Evolutionary conservation across 176 grass and related monocot genomes (phyloP).

Genomic region (Coix lacrymajobi): DNA sequence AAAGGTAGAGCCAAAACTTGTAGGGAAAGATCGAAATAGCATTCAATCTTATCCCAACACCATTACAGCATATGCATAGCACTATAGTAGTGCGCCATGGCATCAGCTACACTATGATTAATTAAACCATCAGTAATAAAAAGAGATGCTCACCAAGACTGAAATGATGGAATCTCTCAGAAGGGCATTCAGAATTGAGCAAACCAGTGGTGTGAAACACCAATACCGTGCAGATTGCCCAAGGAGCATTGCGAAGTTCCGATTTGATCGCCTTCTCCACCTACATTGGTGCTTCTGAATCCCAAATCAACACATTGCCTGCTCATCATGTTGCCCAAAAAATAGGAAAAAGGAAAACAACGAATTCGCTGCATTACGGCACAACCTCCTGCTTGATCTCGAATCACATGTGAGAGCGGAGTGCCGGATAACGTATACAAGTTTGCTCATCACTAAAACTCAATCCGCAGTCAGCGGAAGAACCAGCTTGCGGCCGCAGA

Average conservation of each 20-base stretch:
- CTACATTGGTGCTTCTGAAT: background rate
- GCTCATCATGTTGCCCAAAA: background rate
- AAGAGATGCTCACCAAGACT: background rate
- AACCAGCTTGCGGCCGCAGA: background rate
- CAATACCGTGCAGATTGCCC: background rate
- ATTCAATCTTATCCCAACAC: background rate
- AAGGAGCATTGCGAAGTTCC: background rate
- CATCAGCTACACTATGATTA: constrained; percentile 1
- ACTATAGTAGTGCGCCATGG: background rate
- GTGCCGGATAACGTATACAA: background rate
- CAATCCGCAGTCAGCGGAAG: background rate
- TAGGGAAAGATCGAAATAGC: background rate
- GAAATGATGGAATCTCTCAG: background rate
- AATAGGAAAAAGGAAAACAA: background rate
- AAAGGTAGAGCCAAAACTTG: background rate
- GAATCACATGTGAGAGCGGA: background rate
- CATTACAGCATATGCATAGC: no score
- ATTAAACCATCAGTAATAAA: background rate
- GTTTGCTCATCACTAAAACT: background rate
- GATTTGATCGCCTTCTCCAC: background rate
- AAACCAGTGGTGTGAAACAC: background rate
- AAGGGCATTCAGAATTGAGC: no score
- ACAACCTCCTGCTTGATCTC: background rate
- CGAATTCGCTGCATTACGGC: background rate
- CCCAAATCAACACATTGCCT: background rate